A percentile compares a stretch with the other conserved stretches of the same genome.
These are phyloP conservation scores for Cruciata laevipes DNA, from an alignment of 257 asterid genomes.

Conservation along the genomic window DNA sequence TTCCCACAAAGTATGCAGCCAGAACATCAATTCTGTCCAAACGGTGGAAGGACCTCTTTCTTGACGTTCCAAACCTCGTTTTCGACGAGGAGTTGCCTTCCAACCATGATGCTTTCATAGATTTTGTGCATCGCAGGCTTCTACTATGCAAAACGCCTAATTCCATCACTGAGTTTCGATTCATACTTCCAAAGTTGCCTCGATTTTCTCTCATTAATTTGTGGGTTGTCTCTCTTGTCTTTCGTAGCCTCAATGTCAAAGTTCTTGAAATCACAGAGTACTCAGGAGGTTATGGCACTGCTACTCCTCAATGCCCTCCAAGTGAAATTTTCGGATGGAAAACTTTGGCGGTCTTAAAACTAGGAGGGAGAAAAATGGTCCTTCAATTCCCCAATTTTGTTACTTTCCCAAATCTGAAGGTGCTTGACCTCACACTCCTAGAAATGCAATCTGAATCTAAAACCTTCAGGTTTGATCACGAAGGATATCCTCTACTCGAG, in stretches of 20 bases:
- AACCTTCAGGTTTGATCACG: not conserved
- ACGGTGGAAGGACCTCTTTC: not conserved
- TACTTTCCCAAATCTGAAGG: not conserved
- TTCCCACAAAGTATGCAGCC: not conserved
- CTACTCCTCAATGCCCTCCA: not conserved
- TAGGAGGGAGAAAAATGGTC: not conserved
- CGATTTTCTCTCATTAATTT: not conserved
- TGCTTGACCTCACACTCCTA: not conserved
- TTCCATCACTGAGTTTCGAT: not conserved
- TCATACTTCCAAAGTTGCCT: not conserved
- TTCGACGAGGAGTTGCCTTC: not conserved
- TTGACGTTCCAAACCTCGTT: not conserved
- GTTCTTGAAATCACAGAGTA: not conserved
- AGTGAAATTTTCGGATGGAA: not conserved
- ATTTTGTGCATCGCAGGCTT: not conserved
- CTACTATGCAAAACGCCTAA: not conserved
- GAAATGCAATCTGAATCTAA: not conserved
- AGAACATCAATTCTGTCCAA: not conserved
- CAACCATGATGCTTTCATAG: not conserved
- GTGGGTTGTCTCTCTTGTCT: not conserved
- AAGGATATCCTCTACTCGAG: not conserved
- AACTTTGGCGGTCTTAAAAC: not conserved
- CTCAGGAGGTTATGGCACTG: too few relatives aligned
- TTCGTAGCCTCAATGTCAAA: not conserved
- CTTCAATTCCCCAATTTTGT: not conserved